phyloP scores from a whole-genome alignment of 345 rosid species.

The Sonneratia caseolaris region DNA sequence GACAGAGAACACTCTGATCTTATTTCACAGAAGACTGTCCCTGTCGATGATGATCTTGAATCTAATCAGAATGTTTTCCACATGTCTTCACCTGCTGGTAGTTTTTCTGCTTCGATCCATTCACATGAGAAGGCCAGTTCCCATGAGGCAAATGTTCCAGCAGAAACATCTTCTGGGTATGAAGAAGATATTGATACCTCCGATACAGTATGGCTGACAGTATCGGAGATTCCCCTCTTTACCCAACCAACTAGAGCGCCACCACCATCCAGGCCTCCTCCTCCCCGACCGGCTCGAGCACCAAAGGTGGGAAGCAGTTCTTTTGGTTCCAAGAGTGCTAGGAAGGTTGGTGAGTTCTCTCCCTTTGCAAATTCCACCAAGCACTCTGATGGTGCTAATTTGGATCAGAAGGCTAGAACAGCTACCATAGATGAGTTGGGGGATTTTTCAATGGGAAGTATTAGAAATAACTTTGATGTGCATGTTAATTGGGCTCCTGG shows the following conservation, averaged over 20 bases:
- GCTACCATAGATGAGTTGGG: conserved; percentile 65
- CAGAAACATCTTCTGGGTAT: conserved; percentile 29
- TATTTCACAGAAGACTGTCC: conserved; percentile 19
- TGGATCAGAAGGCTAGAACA: conserved; percentile 32
- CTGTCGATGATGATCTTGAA: conserved; percentile 33
- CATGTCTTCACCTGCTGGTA: conserved; percentile 28
- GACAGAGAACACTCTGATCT: conserved; percentile 32
- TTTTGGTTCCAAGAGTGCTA: conserved; percentile 27
- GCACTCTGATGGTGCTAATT: conserved; percentile 32
- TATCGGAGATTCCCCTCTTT: conserved; percentile 84
- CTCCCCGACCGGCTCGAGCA: conserved; percentile 68
- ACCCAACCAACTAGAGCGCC: conserved; percentile 76
- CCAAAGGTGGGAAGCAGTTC: conserved; percentile 16
- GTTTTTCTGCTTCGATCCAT: conserved; percentile 21
- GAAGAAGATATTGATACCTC: conserved; percentile 45
- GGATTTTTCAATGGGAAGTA: conserved; percentile 49
- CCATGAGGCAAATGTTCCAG: conserved; percentile 31
- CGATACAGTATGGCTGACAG: conserved; percentile 89
- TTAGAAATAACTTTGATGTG: conserved; percentile 29
- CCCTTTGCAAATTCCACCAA: conserved; percentile 36
- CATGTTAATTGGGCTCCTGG: conserved; percentile 31
- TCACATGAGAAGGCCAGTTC: conserved; percentile 22
- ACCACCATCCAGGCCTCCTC: conserved; percentile 98
- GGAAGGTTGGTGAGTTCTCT: conserved; percentile 42
- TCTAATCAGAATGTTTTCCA: conserved; percentile 35